Evolutionary conservation across 169 alveolate genomes (phyloP), one percentile per base, ranked within the genome.

Genomic region (Besnoitia besnoiti): DNA sequence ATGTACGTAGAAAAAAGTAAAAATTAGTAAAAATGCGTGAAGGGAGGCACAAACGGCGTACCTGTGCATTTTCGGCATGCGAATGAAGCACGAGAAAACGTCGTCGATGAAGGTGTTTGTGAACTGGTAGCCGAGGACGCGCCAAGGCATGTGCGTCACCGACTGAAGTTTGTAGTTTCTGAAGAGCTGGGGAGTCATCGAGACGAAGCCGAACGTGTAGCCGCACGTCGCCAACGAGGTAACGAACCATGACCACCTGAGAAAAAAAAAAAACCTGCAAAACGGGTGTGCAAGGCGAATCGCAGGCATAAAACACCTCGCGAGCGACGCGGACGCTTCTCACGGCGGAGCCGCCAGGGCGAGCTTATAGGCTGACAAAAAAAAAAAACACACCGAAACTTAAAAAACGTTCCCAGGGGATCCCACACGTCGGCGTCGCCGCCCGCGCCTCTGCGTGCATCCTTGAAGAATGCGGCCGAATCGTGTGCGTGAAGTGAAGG

Each of bases 141-240:
- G 96, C 99, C 99, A 98, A 46, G 99, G 99, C 91, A 99, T 95
- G 95, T 98, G 99, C 90, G 99, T 99, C 30, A 99, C 99, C 4
- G 99, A 98, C 94, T 98, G 97, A 92, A 99, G 95, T 94, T 98
- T 98, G 95, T 99, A 99, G 96, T 99, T 99, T 73, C 99, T 98
- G 96, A 98, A 99, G 62, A 99, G 97, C 96, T 99, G 99, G 27
- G 96, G 96, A 51, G 96, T 95, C 96, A 95, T 95, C 4, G 93
- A 75, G 24, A 94, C 93, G 80, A 95, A 95, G 55, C 96, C 96
- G 47, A 91, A 84, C 27, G 95, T 92, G 90, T 94, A 94, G 46
- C 91, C 94, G 88, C 94, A 92, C 8, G 91, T 84, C 24, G 96
- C 96, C 39, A 61, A 61, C 33, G 85, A 44, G 24, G 90, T 75